Evolutionary conservation across 257 asterid species (phyloP).

Genomic region (Eustoma russellianum): DNA sequence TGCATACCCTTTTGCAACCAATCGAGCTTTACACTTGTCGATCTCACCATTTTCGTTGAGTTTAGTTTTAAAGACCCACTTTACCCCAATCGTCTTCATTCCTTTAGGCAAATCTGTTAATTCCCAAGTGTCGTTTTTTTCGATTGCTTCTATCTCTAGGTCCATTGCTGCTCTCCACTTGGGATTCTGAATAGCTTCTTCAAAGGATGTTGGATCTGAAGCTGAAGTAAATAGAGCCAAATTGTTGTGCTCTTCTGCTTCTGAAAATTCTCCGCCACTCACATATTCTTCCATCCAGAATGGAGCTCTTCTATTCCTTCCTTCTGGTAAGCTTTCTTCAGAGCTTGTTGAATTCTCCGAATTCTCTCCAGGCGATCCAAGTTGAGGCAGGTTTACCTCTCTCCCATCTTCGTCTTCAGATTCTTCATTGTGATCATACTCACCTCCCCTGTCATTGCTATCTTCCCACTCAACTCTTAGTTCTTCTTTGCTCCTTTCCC

Average conservation of each 20-base stretch:
- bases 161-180: constrained; percentile 3
- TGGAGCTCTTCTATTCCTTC: constrained; percentile 1
- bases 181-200: background rate
- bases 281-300: background rate
- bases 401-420: no score
- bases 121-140: no score
- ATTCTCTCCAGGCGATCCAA: background rate
- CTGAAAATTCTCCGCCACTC: background rate
- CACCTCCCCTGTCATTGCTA: no score
- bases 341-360: no score
- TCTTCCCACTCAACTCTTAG: background rate
- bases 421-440: no score
- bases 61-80: constrained; percentile 1
- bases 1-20: constrained; percentile 1
- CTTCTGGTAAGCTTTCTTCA: background rate
- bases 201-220: background rate
- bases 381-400: no score
- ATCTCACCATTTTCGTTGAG: constrained; percentile 7
- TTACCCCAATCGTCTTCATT: constrained; percentile 1
- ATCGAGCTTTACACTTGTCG: background rate
- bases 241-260: no score
- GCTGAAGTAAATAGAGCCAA: background rate
- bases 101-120: background rate
- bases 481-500: background rate
- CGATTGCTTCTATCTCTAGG: background rate